A percentile compares a stretch with the other conserved stretches of the same genome.
These are phyloP conservation scores for Beauveria pseudobassiana DNA, from an alignment of 2,329 filamentous ascomycete genomes.

Conservation along the genomic window DNA sequence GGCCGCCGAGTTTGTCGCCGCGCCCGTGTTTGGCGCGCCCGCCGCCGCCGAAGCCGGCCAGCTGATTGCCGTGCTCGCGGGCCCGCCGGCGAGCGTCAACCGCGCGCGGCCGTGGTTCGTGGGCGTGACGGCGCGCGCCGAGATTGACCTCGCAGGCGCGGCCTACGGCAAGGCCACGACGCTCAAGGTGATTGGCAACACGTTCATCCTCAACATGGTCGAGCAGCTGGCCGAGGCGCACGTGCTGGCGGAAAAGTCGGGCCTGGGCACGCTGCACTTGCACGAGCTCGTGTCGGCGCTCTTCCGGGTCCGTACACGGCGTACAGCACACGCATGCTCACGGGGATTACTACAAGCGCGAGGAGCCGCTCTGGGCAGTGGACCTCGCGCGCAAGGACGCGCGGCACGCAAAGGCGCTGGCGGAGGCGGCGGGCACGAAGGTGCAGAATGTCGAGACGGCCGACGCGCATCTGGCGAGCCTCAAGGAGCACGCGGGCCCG, in stretches of 20 bases:
- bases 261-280: slow-evolving; percentile 62
- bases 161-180: slow-evolving; percentile 61
- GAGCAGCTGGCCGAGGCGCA: slow-evolving; percentile 73
- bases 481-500: slow-evolving; percentile 60
- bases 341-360: slow-evolving; percentile 70
- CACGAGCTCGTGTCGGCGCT: slow-evolving; percentile 65
- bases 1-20: slow-evolving; percentile 68
- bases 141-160: slow-evolving; percentile 64
- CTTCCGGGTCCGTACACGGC: slow-evolving; percentile 65
- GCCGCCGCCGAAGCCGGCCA: slow-evolving; percentile 63
- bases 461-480: slow-evolving; percentile 59
- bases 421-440: slow-evolving; percentile 51
- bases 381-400: slow-evolving; percentile 79
- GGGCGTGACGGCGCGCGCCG: slow-evolving; percentile 61
- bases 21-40: slow-evolving; percentile 63
- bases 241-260: slow-evolving; percentile 71
- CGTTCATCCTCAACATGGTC: slow-evolving; percentile 76
- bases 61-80: slow-evolving; percentile 67
- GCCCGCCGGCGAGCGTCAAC: slow-evolving; percentile 50
- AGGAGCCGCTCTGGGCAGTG: slow-evolving; percentile 75
- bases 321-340: slow-evolving; percentile 67
- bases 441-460: slow-evolving; percentile 60
- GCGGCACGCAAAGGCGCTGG: slow-evolving; percentile 63
- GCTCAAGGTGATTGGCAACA: slow-evolving; percentile 80
- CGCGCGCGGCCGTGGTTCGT: slow-evolving; percentile 63